Percentiles rank a stretch among this genome's conserved stretches.
Evolutionary conservation across 2,329 filamentous ascomycete species (phyloP).

Genomic region (Cordyceps militaris): DNA sequence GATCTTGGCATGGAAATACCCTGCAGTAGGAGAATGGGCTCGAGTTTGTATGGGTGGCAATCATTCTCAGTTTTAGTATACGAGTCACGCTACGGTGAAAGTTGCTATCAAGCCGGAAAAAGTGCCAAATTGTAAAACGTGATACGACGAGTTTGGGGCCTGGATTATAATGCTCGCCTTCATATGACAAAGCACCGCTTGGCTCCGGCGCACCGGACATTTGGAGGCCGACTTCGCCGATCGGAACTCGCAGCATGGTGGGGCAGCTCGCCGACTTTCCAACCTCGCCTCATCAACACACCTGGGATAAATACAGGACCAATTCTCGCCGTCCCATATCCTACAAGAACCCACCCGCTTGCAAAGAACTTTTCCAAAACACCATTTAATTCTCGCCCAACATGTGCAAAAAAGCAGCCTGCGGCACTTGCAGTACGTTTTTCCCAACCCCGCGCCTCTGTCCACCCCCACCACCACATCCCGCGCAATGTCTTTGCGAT

Average conservation of each 20-base stretch:
- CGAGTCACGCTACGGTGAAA: background rate
- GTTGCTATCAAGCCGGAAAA: too few relatives aligned
- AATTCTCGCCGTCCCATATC: background rate
- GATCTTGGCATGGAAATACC: background rate
- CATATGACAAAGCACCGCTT: background rate
- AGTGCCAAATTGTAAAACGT: too few relatives aligned
- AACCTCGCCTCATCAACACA: background rate
- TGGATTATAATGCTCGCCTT: background rate
- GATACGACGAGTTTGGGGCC: background rate
- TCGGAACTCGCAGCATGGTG: background rate
- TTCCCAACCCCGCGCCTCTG: background rate
- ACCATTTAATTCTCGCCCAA: background rate
- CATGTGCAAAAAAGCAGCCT: conserved; percentile 62
- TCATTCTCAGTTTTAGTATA: background rate
- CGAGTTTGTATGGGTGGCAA: background rate
- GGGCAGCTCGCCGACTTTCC: conserved; percentile 6
- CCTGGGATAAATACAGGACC: background rate
- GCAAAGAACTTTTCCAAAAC: background rate
- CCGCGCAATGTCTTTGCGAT: background rate
- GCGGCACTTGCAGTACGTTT: conserved; percentile 55
- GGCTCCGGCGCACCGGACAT: background rate
- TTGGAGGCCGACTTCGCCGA: conserved; percentile 3
- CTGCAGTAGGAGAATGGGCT: too few relatives aligned
- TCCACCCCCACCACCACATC: background rate
- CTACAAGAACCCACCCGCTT: too few relatives aligned